Base-by-base conservation (phyloP, 768 basidiomycete species). In the Suillus occidentalis region DNA sequence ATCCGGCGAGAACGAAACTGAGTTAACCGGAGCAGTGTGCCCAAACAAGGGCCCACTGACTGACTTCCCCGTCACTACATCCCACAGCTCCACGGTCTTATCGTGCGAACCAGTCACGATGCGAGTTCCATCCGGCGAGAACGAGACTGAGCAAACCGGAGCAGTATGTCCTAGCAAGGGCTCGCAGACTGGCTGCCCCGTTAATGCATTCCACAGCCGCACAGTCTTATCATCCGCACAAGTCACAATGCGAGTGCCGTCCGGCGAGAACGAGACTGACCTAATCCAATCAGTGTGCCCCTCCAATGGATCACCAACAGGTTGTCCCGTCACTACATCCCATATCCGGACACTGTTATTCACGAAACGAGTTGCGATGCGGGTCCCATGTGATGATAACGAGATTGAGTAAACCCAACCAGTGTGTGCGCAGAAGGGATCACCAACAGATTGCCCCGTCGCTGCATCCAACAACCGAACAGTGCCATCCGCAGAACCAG, bases 31-130 rank as follows among this genome's bases (percentile, higher is more conserved):
- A 34, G 18, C 25, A 20, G 37, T 63, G 57, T 68, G 67, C 5
- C 66, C 66, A 25, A 47, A 8, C 49, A 69, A 12, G n/a, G 66
- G 34, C 34, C 34, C 43, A 28, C 34, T 37, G 2, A 55, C 14
- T 59, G 22, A 16, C 3, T 58, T 31, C 13, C 62, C 60, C 2
- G 52, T 72, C 9, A 56, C 45, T 10, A 61, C 65, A 67, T 72
- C 64, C 74, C 74, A 74, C 20, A 69, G 14, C 4, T 34, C 28
- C 14, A 74, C 53, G 6, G 66, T 69, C 0, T 39, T 60, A 58
- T 72, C 71, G 0, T 25, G 0, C 10, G 72, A 72, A 10, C 70
- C 69, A 25, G 71, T 69, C 6, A 61, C 67, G 52, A 75, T 55
- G 14, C 36, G 31, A 18, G n/a, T 65, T 9, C 71, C 71, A 31